Evolutionary conservation across 371 early-diverging fungal genomes (phyloP).

Genomic region (Gilbertella persicaria): DNA sequence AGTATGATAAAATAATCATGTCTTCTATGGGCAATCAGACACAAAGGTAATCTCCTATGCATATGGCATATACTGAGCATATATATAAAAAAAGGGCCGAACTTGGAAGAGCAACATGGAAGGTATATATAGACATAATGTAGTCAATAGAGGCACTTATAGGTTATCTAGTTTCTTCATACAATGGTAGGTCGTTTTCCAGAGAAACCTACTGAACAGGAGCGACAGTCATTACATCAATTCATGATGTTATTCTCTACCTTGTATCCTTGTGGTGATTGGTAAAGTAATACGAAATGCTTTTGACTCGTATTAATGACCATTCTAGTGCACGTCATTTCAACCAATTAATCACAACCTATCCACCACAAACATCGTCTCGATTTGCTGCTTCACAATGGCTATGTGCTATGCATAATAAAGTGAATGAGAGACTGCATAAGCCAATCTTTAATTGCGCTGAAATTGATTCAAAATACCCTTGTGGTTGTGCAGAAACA

Average conservation of each 20-base stretch:
- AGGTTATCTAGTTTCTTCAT: constrained; percentile 74
- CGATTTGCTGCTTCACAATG: constrained; percentile 84
- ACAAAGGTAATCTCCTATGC: constrained; percentile 57
- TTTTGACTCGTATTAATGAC: neutral
- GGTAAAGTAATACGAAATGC: constrained; percentile 54
- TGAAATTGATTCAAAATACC: constrained; percentile 82
- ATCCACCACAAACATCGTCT: constrained; percentile 87
- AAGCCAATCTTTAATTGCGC: constrained; percentile 93
- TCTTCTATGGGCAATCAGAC: constrained; percentile 81
- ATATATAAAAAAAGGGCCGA: constrained; percentile 63
- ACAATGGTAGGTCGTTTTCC: constrained; percentile 97
- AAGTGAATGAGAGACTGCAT: constrained; percentile 89
- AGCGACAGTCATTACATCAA: constrained; percentile 75
- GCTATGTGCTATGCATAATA: constrained; percentile 95
- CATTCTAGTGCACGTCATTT: constrained; percentile 81
- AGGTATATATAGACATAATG: constrained; percentile 31
- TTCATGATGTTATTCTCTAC: constrained; percentile 87
- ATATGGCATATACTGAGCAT: neutral
- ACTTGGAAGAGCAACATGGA: constrained; percentile 84
- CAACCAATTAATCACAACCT: constrained; percentile 69
- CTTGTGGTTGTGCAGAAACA: constrained; percentile 85
- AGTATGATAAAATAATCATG: constrained; percentile 60
- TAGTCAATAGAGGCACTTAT: neutral
- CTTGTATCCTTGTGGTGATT: constrained; percentile 98
- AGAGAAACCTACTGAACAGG: constrained; percentile 76